Evolutionary conservation across 2,329 filamentous ascomycete genomes (phyloP).

Genomic region (Alternaria gaisen): DNA sequence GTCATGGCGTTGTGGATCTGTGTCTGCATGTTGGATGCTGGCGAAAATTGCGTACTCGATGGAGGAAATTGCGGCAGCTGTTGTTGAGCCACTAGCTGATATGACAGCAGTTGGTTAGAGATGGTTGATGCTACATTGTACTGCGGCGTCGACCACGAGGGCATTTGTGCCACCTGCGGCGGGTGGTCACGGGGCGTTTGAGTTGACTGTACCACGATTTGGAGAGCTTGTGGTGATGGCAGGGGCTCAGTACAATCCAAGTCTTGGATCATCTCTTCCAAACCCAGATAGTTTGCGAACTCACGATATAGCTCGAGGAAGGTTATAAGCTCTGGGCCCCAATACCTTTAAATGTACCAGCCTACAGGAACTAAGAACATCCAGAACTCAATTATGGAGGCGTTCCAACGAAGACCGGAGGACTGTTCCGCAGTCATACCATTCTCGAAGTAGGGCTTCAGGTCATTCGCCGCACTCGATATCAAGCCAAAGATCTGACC

Average conservation of each 20-base stretch:
- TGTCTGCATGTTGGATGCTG: neutral
- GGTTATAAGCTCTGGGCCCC: neutral
- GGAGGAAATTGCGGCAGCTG: neutral
- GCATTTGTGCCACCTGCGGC: neutral
- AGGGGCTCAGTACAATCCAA: neutral
- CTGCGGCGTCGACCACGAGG: neutral
- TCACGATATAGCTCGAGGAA: neutral
- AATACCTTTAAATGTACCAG: no score
- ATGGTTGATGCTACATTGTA: neutral
- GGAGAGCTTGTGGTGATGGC: neutral
- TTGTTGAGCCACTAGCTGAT: neutral
- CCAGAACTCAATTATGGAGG: no score
- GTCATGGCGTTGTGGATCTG: neutral
- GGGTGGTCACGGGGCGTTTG: neutral
- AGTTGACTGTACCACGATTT: no score
- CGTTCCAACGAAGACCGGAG: no score
- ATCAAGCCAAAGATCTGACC: no score
- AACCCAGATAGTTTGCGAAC: neutral
- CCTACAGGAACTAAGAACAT: no score
- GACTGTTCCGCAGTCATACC: no score
- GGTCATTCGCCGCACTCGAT: no score
- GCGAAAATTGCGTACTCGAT: neutral
- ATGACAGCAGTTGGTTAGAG: neutral
- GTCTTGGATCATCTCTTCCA: neutral
- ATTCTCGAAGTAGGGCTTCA: no score